These are phyloP conservation scores for Eragrostis tef DNA, from an alignment of 202 grass and related monocot species.

Conservation along the genomic window DNA sequence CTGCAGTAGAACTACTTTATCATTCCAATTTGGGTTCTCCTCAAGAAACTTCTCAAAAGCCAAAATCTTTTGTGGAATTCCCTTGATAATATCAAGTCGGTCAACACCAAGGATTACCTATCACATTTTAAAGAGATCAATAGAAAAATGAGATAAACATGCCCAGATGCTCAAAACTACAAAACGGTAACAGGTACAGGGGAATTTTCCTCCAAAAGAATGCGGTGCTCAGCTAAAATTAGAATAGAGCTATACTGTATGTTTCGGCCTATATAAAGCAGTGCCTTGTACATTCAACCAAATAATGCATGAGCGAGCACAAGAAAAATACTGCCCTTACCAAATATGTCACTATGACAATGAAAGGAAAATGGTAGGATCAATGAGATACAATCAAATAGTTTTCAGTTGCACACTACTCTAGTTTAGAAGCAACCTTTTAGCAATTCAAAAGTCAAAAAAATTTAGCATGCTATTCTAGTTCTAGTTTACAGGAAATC, in stretches of 20 bases:
- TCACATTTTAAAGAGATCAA: constrained; percentile 19
- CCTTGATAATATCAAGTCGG: constrained; percentile 98
- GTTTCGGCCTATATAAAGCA: not conserved
- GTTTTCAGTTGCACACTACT: not conserved
- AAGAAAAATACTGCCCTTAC: not conserved
- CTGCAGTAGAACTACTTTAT: constrained; percentile 95
- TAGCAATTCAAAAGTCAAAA: not conserved
- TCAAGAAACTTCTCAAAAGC: constrained; percentile 99
- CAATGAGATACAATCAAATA: not conserved
- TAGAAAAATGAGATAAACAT: not conserved
- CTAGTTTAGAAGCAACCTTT: not conserved
- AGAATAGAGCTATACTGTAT: not conserved
- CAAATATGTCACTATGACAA: not conserved
- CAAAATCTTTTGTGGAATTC: constrained; percentile 99
- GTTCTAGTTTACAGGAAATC: not conserved
- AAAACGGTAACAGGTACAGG: constrained; percentile 12
- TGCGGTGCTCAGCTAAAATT: constrained; percentile 21
- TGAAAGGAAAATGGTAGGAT: not conserved
- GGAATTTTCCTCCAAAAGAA: not conserved
- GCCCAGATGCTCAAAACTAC: not conserved
- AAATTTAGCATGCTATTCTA: not conserved
- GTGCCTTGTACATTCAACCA: not conserved
- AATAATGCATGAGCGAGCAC: not conserved
- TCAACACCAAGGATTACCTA: constrained; percentile 99
- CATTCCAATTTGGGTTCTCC: constrained; percentile 77